phyloP scores from a whole-genome alignment of 495 filamentous ascomycete genomes.

The Filosporella fistucella region DNA sequence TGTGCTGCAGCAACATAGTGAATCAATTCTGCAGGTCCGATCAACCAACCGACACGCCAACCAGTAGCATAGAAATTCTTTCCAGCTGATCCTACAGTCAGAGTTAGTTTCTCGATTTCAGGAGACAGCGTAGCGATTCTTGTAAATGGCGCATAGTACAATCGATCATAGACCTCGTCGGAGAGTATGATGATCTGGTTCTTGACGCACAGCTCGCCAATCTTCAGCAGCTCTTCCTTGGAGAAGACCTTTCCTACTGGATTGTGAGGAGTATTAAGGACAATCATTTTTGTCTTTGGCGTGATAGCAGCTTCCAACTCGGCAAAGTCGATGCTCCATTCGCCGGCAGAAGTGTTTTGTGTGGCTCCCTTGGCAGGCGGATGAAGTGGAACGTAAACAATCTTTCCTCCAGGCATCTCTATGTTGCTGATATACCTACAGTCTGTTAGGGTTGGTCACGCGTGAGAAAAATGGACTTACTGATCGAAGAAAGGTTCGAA shows the following conservation, averaged over 20 bases:
- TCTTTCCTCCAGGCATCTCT: conserved; percentile 91
- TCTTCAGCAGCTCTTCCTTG: conserved; percentile 71
- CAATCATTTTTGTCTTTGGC: conserved; percentile 88
- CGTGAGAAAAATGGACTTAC: too few relatives aligned
- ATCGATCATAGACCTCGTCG: conserved; percentile 93
- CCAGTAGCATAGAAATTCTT: conserved; percentile 98
- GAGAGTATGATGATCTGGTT: conserved; percentile 93
- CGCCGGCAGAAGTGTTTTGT: conserved; percentile 74
- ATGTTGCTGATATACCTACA: conserved; percentile 98
- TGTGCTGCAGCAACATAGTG: conserved; percentile 90
- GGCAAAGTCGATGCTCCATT: conserved; percentile 84
- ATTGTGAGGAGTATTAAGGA: conserved; percentile 84
- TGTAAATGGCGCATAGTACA: conserved; percentile 93
- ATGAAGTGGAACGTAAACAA: conserved; percentile 89
- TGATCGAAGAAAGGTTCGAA: conserved; percentile 99
- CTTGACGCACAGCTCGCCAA: conserved; percentile 88
- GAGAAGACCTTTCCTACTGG: conserved; percentile 95
- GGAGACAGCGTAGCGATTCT: conserved; percentile 84
- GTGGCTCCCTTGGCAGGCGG: conserved; percentile 80
- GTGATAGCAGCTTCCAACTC: conserved; percentile 84
- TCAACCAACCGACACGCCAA: conserved; percentile 94
- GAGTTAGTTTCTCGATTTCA: conserved; percentile 77
- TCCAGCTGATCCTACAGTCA: conserved; percentile 91
- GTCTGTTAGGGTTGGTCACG: too few relatives aligned
- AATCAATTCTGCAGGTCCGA: conserved; percentile 83